Conservation (phyloP, 352 stramenopile genomes). For the Ophiocytium majus region DNA sequence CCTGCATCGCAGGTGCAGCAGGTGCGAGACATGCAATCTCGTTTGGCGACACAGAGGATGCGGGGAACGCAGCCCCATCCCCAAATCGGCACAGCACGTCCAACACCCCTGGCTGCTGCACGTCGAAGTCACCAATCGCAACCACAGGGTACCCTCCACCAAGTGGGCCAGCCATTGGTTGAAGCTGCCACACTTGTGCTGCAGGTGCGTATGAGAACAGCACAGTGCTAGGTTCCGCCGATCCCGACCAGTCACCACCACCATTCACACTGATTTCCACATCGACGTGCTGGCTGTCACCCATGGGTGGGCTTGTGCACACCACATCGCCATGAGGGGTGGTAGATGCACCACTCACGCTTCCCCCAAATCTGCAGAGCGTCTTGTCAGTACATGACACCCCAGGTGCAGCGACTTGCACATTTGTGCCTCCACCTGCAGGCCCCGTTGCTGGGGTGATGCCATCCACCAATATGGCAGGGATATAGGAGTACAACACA, state of each 20-base stretch:
- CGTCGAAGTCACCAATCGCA: neutral
- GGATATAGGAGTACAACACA: neutral
- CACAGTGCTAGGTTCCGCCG: neutral
- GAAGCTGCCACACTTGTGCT: neutral
- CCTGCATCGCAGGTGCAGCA: neutral
- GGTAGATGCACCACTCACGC: neutral
- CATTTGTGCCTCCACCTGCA: neutral
- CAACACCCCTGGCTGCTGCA: neutral
- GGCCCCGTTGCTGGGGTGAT: neutral
- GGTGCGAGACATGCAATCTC: neutral
- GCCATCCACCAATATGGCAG: neutral
- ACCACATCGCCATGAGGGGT: neutral
- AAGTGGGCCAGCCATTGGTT: neutral
- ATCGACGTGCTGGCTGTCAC: neutral
- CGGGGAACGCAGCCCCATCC: neutral
- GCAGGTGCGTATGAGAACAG: neutral
- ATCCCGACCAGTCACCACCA: constrained; percentile 2
- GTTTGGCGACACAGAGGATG: neutral
- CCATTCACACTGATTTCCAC: neutral
- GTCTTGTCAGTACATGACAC: neutral
- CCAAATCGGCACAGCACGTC: neutral
- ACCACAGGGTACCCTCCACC: neutral
- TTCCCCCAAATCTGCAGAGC: neutral
- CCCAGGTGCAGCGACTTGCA: neutral
- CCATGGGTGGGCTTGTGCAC: neutral